Evolutionary conservation across 164 flowering plant genomes (phyloP).

Genomic region (Stephania japonica): DNA sequence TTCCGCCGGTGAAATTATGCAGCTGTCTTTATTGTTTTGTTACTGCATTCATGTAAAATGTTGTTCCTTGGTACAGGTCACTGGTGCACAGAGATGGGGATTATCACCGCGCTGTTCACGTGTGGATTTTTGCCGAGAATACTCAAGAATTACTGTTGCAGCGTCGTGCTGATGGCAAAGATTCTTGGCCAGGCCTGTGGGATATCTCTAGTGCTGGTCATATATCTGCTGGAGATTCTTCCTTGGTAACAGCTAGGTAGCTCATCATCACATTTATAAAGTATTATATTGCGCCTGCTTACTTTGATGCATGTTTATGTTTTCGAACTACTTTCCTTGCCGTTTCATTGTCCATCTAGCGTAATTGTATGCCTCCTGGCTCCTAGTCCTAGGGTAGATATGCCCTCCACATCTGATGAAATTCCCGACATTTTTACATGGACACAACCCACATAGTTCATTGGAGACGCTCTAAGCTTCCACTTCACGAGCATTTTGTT

Average conservation of each 20-base stretch:
- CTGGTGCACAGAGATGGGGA: constrained; percentile 83
- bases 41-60: background rate
- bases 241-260: constrained; percentile 76
- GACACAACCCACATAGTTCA: no score
- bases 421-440: background rate
- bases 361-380: background rate
- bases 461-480: no score
- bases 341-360: background rate
- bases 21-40: no score
- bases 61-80: constrained; percentile 32
- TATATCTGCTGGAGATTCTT: constrained; percentile 85
- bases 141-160: constrained; percentile 83
- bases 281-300: background rate
- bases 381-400: no score
- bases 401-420: background rate
- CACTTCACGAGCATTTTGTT: no score
- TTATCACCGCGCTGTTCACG: constrained; percentile 84
- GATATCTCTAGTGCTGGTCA: constrained; percentile 97
- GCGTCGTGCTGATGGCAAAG: constrained; percentile 78
- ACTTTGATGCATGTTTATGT: no score
- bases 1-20: no score
- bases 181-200: constrained; percentile 89
- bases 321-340: no score
- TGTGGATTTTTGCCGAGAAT: constrained; percentile 80
- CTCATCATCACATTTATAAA: background rate